Evolutionary conservation across 2,329 filamentous ascomycete genomes (phyloP), one percentile per base, ranked within the genome.

Genomic region (Colletotrichum eremochloae): DNA sequence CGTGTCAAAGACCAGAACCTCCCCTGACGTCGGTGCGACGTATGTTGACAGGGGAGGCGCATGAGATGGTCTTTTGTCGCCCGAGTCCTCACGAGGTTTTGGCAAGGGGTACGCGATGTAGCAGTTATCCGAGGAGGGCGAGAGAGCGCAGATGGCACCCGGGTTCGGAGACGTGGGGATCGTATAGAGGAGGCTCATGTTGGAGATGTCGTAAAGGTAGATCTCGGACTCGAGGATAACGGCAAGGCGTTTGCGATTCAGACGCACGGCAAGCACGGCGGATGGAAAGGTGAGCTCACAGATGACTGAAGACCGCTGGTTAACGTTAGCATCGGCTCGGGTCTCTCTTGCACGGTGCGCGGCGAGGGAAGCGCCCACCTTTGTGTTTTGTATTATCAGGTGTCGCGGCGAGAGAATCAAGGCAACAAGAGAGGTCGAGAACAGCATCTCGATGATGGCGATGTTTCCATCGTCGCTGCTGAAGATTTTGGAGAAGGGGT

Each of bases 201-300:
- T 98, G 83, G 95, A 95, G 76, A 99, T 98, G 81, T 99, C 96
- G 85, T 99, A 99, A 61, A 99, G 89, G 83, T 98, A 99, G 74
- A 98, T 97, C 80, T 97, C 93, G 77, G 97, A 95, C 81, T 99
- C 96, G 68, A 98, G 88, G 18, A 98, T 92, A 42, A 99, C 95
- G 15, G 96, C 94, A 36, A 99, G 88, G 48, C 96, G 92, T 82
- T 98, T 98, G 76, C 96, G 90, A 82, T 99, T 99, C 78, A 99
- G 86, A 75, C 95, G 93, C 71, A 99, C 94, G 29, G 96, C 95
- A 52, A 98, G 89, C 14, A 99, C 95, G 62, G 95, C 95, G n/a
- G 95, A 97, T 15, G 96, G 96, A 78, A 99, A 99, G 4, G 96
- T 98, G 80, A 99, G 93, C 82, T 99, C 96, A 89, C 96, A 99